Base-by-base conservation (phyloP, 2,329 filamentous ascomycete genomes). In the Truncatella angustata region DNA sequence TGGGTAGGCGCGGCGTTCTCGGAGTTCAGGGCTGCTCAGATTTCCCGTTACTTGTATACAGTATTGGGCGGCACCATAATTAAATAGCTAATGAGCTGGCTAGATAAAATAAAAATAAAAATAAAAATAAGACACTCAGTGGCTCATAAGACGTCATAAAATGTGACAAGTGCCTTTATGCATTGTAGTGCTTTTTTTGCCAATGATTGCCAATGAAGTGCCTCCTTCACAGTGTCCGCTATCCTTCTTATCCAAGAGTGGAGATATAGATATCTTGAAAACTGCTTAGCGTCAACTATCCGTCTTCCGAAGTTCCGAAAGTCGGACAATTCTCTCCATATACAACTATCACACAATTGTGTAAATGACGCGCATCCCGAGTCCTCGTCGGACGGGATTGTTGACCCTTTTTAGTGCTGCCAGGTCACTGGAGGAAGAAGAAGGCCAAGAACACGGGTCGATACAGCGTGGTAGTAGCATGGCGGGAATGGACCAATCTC, bases 281-380 rank as follows among this genome's bases (percentile, higher is more conserved):
- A 9, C 16, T 39, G 20, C 36, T 39, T 44, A 44, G 24, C 40
- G 24, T 30, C 12, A 21, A 44, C 20, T 21, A 44, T 47, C 44
- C 44, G 44, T 21, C 51, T 48, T 56, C 57, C 55, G 57, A 61
- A 54, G 28, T 60, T 60, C 61, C 59, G 61, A 58, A 20, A 12
- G 24, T 50, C 14, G 26, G 49, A 9, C 42, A 10, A 37, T 28
- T 39, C 43, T 16, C 18, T 18, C 20, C 5, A 24, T 10, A 20
- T 11, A 21, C 28, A 34, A n/a, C 44, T 4, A 59, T 58, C 14
- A 16, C 20, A 24, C 28, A 12, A 18, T 24, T 44, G 40, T 44
- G 40, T 46, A 46, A 46, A 46, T 46, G 43, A 35, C 43, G 43
- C 43, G 43, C 43, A 46, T 18, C 43, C 43, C 43, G 28, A 46